Evolutionary conservation across 2,329 filamentous ascomycete genomes (phyloP), one percentile per base, ranked within the genome.

Genomic region (Hypomyces rosellus): DNA sequence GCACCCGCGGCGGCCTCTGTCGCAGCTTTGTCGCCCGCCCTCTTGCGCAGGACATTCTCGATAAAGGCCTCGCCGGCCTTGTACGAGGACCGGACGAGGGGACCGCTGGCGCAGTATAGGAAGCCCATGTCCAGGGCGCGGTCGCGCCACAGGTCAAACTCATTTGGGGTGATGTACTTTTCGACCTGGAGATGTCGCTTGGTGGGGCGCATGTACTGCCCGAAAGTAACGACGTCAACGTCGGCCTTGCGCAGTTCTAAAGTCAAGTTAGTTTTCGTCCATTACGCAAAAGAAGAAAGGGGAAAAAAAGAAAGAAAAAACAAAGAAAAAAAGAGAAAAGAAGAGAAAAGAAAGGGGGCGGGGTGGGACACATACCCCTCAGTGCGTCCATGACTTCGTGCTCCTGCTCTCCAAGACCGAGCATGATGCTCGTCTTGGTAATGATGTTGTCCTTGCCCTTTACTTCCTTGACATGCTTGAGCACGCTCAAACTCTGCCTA

Each of bases 121-220:
- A 99, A 99, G 44, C 93, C 93, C 84, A 97, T 82, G 55, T 96
- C 90, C 42, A 97, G 76, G 37, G 93, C 92, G 46, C 90, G 82
- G 72, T 89, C 82, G 54, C 88, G 82, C 93, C 93, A 99, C 62
- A 87, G 74, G 64, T 97, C 92, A 65, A 99, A 99, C 55, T 85
- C 84, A 54, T 87, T 88, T 1, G 93, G 93, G 0, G 90, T 92
- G 43, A 99, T 81, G 67, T 99, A 99, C 68, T 92, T 89, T 63
- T 95, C 87, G 33, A 99, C 93, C 69, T 95, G 86, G 82, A 99
- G 92, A 69, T 99, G 93, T 41, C 92, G 82, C 77, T 97, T 99
- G 4, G 93, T 99, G 2, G 93, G 93, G 11, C 92, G 88, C 93
- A 99, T 99, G 75, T 99, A 99, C 74, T 99, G 93, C n/a, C 93